Conservation (phyloP, 768 basidiomycete genomes). For the Termitomyces sp. region DNA sequence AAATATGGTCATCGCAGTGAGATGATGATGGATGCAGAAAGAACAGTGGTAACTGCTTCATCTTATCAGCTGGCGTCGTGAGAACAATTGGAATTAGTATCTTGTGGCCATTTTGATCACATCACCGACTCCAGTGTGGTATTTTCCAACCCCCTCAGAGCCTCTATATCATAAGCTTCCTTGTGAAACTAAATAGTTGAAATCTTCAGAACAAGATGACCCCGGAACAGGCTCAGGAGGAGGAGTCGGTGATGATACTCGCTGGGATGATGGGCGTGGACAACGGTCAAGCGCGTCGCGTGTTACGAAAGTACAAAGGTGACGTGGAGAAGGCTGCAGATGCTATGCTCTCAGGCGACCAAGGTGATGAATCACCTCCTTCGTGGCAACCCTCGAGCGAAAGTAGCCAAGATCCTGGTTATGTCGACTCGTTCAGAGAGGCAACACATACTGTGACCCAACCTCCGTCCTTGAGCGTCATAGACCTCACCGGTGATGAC, state of each 20-base stretch:
- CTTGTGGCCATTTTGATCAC: not conserved
- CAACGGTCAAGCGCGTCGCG: conserved; percentile 43
- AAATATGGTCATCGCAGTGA: too few species aligned
- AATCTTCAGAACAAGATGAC: conserved; percentile 10
- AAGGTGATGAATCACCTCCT: conserved; percentile 23
- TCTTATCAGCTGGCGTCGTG: not conserved
- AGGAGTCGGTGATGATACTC: conserved; percentile 26
- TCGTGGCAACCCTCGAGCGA: conserved; percentile 11
- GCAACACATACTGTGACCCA: conserved; percentile 4
- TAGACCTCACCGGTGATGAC: conserved; percentile 63
- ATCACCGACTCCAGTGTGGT: not conserved
- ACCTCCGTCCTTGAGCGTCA: conserved; percentile 28
- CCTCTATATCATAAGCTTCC: not conserved
- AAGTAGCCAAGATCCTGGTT: conserved; percentile 17
- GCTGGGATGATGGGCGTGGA: conserved; percentile 28
- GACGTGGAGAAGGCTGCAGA: conserved; percentile 51
- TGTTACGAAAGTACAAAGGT: conserved; percentile 56
- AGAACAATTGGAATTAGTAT: not conserved
- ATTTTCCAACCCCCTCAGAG: not conserved
- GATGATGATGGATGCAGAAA: too few species aligned
- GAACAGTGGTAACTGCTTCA: too few species aligned
- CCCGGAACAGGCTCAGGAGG: conserved; percentile 21
- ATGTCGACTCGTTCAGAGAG: conserved; percentile 9
- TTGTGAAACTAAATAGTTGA: not conserved
- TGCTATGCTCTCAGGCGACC: conserved; percentile 49